Conservation (phyloP, 805 yeast species). For the Saccharomycopsis microspora region DNA sequence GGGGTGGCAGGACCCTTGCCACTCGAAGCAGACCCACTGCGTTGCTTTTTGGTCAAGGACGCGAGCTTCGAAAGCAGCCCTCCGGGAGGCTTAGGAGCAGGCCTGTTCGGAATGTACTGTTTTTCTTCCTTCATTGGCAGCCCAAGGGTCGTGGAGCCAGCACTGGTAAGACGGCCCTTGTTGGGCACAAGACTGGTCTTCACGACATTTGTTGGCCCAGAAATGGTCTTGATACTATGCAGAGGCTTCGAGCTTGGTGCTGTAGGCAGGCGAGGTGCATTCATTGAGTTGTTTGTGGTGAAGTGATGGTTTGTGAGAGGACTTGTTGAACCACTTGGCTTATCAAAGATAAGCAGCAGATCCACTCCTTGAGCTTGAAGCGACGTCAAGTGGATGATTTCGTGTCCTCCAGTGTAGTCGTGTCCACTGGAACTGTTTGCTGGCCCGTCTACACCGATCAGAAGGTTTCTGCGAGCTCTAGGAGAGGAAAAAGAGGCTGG, state of each 20-base stretch:
- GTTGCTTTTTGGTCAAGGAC: background rate
- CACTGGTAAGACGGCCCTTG: background rate
- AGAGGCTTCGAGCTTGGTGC: background rate
- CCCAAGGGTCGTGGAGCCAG: background rate
- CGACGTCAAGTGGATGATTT: conserved; percentile 12
- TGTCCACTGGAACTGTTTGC: conserved; percentile 7
- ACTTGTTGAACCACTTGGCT: background rate
- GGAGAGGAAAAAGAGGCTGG: no score
- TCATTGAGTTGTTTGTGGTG: background rate
- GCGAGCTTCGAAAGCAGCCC: background rate
- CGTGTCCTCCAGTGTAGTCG: conserved; percentile 14
- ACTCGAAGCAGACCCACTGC: background rate
- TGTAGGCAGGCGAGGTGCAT: background rate
- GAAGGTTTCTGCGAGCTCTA: no score
- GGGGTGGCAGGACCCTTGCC: conserved; percentile 3
- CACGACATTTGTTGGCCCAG: conserved; percentile 11
- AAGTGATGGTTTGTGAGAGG: background rate
- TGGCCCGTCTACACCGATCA: background rate
- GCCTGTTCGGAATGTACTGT: conserved; percentile 53
- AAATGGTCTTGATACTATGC: background rate
- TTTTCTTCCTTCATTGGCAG: background rate
- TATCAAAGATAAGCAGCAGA: background rate
- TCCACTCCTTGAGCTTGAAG: conserved; percentile 9
- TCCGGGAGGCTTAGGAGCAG: conserved; percentile 53
- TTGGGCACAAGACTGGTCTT: conserved; percentile 3